Base-by-base conservation (phyloP, 2,329 filamentous ascomycete genomes). In the Claviceps fusiformis region DNA sequence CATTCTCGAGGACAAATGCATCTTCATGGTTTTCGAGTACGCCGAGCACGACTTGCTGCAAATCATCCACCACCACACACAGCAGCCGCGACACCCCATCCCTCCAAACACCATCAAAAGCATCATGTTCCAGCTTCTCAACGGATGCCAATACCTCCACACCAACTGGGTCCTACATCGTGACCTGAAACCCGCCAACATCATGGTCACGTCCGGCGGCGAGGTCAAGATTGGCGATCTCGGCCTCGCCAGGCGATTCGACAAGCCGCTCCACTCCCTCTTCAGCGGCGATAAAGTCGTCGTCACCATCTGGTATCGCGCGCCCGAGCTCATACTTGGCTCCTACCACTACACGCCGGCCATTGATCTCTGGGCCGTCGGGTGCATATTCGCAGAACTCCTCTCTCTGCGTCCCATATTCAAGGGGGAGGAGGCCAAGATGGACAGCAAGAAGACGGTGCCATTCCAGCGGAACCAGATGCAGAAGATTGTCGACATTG, bases 11-110 rank as follows among this genome's bases (percentile, higher is more conserved):
- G 91, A 95, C 70, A 97, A 97, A 74, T 96, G 91, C 73, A 97
- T 98, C 68, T 98, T 91, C 72, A 98, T 98, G 87, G 91, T 98
- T 2, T 97, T 98, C 63, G 93, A 97, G 70, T 98, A 95, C 69
- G 93, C 93, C 61, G 93, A 98, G 71, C 93, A 98, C 69, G 93
- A 98, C 70, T 74, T 98, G 43, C 77, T 98, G 5, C 93, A 98
- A 69, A 97, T 98, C 67, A 96, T 98, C 62, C 93, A 98, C 68
- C 91, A 97, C 67, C 93, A 98, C 70, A 95, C 88, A 1, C 86
- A 95, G 68, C 86, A 91, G 56, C 85, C 89, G 33, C 80, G 91
- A 31, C 88, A 93, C 62, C 86, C 89, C 6, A 96, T 98, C 56
- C 90, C 92, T 1, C 86, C 92, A 0, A 76, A 83, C 29, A 95